A percentile compares a stretch with the other conserved stretches of the same genome.
These are phyloP conservation scores for Pseudocercospora cruenta DNA, from an alignment of 2,329 filamentous ascomycete species.

Conservation along the genomic window DNA sequence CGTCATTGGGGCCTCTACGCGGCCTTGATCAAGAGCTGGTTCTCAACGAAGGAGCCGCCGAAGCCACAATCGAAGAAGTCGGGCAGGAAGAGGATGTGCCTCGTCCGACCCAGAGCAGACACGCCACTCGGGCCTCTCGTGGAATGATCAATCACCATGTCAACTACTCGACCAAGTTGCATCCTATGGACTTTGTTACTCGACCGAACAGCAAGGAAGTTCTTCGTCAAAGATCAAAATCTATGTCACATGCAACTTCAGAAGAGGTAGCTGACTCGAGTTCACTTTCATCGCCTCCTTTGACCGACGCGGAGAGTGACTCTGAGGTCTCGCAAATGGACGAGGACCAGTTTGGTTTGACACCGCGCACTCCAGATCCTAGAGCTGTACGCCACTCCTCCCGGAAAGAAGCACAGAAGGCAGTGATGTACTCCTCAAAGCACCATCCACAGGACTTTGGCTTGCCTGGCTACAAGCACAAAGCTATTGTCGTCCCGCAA, in stretches of 20 bases:
- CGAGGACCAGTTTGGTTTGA: background rate
- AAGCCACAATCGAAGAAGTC: constrained; percentile 11
- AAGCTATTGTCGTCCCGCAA: constrained; percentile 10
- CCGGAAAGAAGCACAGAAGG: constrained; percentile 27
- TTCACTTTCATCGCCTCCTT: background rate
- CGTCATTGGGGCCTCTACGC: constrained; percentile 6
- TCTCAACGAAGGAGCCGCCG: constrained; percentile 13
- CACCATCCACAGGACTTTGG: constrained; percentile 34
- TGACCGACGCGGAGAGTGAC: background rate
- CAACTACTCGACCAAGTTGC: constrained; percentile 29
- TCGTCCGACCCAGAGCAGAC: constrained; percentile 6
- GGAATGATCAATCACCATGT: constrained; percentile 14
- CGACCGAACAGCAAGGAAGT: constrained; percentile 23
- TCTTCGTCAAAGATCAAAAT: constrained; percentile 18
- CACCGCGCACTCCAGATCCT: constrained; percentile 26
- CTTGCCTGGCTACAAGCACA: constrained; percentile 27
- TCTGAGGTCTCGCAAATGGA: constrained; percentile 15
- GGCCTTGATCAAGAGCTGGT: constrained; percentile 20
- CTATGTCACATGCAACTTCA: constrained; percentile 9
- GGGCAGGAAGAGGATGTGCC: constrained; percentile 4
- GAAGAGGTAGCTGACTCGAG: constrained; percentile 6
- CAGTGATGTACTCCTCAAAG: constrained; percentile 29
- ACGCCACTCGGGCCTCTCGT: constrained; percentile 24
- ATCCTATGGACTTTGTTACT: constrained; percentile 34
- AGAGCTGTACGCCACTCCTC: constrained; percentile 30